Conservation (phyloP, 192 early-diverging fungal species). For the Coemansia sp. region DNA sequence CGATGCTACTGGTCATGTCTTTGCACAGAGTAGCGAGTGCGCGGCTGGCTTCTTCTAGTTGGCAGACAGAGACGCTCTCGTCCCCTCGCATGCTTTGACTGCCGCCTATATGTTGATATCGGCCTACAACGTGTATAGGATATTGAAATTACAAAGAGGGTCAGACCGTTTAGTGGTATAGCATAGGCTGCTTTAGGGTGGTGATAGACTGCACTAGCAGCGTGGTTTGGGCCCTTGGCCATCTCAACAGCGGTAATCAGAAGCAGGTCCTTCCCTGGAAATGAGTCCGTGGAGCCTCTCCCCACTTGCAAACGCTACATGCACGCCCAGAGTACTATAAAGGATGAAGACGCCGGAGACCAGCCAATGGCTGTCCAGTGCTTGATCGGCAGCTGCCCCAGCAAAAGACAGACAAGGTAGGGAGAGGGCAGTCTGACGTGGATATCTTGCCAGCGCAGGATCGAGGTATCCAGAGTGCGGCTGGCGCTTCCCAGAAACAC, state of each 20-base stretch:
- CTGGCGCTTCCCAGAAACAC: constrained; percentile 2
- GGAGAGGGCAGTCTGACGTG: background rate
- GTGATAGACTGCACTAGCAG: background rate
- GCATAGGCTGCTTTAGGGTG: background rate
- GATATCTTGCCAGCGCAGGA: background rate
- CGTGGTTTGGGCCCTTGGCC: background rate
- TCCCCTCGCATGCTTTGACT: constrained; percentile 33
- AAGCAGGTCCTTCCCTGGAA: background rate
- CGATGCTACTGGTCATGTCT: constrained; percentile 22
- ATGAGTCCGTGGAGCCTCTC: background rate
- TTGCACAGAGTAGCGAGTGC: constrained; percentile 42
- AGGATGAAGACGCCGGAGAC: background rate
- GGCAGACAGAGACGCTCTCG: constrained; percentile 29
- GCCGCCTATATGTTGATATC: background rate
- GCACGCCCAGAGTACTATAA: background rate
- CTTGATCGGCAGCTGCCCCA: background rate
- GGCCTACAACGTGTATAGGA: background rate
- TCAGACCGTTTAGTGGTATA: background rate
- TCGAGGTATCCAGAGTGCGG: background rate
- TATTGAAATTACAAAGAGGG: background rate
- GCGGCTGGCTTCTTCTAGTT: constrained; percentile 41
- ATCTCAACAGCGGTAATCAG: background rate
- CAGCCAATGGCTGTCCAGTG: background rate
- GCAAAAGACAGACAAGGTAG: background rate
- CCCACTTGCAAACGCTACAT: background rate